Evolutionary conservation across 2,329 filamentous ascomycete genomes (phyloP), one percentile per base, ranked within the genome.

Genomic region (Colletotrichum australisinense): DNA sequence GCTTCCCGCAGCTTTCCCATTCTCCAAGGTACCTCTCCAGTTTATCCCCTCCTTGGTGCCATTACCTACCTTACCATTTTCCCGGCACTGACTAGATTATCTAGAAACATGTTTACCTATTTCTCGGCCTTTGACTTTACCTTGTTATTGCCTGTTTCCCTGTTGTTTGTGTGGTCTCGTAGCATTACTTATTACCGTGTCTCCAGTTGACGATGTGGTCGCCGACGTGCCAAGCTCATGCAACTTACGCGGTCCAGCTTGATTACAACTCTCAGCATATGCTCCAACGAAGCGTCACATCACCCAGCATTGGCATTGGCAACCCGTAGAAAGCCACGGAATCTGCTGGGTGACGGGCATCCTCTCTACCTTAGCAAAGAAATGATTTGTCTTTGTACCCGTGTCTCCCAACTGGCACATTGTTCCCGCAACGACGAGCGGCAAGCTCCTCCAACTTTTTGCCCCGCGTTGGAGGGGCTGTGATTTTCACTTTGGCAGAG

Each of bases 381-480:
- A n/a, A n/a, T n/a, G n/a, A n/a, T n/a, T n/a, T n/a, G n/a, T n/a
- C n/a, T n/a, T n/a, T n/a, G n/a, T n/a, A n/a, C n/a, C n/a, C n/a
- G n/a, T n/a, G n/a, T n/a, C n/a, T n/a, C n/a, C n/a, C n/a, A n/a
- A 30, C 65, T 62, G 65, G 60, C 60, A 53, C 56, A 28, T 49
- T 30, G 32, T 62, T 26, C 26, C 53, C 35, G n/a, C 46, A 14
- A 49, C 63, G 24, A 55, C 49, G 63, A 35, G n/a, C 53, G 16
- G 26, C 11, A 26, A 28, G 32, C 32, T 35, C 32, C 28, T 22
- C 32, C 46, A 46, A 35, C 28, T 32, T 26, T 53, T 28, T 73
- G 60, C 71, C 71, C 71, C 67, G 71, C 71, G 67, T 57, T 70
- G 71, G 67, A 73, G 71, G 71, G 67, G 60, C 67, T 66, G 65